Base-by-base conservation (phyloP, 805 yeast species). In the Millerozyma acaciae region DNA sequence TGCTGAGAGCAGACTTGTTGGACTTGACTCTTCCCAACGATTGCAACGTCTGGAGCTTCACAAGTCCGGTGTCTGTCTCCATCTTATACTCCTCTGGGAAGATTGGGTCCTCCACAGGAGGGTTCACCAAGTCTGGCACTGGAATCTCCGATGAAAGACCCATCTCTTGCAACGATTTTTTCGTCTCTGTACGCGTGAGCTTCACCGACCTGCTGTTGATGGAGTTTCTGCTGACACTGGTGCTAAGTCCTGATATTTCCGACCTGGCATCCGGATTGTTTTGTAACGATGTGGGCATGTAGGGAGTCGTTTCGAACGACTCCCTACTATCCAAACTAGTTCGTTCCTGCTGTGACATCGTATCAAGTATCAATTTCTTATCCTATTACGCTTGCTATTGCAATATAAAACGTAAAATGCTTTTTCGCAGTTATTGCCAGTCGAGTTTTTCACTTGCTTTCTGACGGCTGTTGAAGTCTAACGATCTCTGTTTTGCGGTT, bases 61-160 rank as follows among this genome's bases (percentile, higher is more conserved):
- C 96, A 34, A 88, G 66, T 42, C 96, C 96, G 5, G 96, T 85
- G 33, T 73, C 72, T 0, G 96, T 88, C 65, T 88, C 96, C 57
- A 88, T 44, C 5, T 88, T 83, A 55, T 85, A 88, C 55, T 88
- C 96, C 65, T 88, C 96, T 6, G 96, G 96, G 69, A 88, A 88
- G 21, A 87, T 80, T 10, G 90, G 84, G 42, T 73, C 72, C 39
- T 68, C 72, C 16, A 74, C 68, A 23, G 66, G 65, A 3, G 70
- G 67, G 18, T 45, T 31, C 47, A 62, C 48, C 24, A 78, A 60
- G 43, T 77, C 85, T 0, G 76, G 72, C 17, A 63, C 50, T 4
- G 84, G 78, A 1, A 75, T 64, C 4, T 61, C 65, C n/a, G 70
- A 57, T 5, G 75, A 64, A 10, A 84, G 47, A 37, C 93, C 93